Evolutionary conservation across 352 stramenopile genomes (phyloP).

Genomic region (Phytophthora tentaculata): DNA sequence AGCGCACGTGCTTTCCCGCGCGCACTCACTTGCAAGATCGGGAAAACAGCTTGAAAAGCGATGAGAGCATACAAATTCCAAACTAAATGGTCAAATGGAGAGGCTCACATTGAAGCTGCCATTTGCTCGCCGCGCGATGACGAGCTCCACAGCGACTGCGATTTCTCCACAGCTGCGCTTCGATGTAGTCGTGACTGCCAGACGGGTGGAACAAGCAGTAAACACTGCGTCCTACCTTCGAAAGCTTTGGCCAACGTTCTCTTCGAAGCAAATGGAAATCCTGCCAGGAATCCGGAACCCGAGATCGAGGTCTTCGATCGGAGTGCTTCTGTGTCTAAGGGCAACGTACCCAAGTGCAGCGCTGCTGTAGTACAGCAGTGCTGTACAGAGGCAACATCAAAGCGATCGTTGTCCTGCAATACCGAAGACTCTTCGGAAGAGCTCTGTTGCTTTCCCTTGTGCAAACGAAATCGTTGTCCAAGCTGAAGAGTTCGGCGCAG

Average conservation of each 20-base stretch:
- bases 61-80: not conserved
- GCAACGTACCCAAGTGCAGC: constrained; percentile 1
- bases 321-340: constrained; percentile 1
- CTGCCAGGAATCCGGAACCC: constrained; percentile 4
- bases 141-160: not conserved
- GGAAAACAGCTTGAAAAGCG: constrained; percentile 12
- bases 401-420: constrained; percentile 6
- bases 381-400: not conserved
- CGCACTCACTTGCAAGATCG: constrained; percentile 11
- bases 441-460: not conserved
- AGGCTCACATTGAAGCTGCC: constrained; percentile 14
- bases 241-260: constrained; percentile 1
- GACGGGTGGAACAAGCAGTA: constrained; percentile 8
- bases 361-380: not conserved
- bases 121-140: constrained; percentile 2
- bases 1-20: constrained; percentile 31
- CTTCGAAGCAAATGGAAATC: constrained; percentile 4
- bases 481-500: constrained; percentile 10
- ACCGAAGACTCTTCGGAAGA: not conserved
- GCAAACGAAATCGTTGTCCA: constrained; percentile 10
- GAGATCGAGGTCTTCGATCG: constrained; percentile 4
- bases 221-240: constrained; percentile 1
- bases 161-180: not conserved
- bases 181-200: not conserved
- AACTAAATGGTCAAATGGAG: constrained; percentile 11